These are phyloP conservation scores for Candida hungchunana DNA, from an alignment of 805 yeast species.

Conservation along the genomic window DNA sequence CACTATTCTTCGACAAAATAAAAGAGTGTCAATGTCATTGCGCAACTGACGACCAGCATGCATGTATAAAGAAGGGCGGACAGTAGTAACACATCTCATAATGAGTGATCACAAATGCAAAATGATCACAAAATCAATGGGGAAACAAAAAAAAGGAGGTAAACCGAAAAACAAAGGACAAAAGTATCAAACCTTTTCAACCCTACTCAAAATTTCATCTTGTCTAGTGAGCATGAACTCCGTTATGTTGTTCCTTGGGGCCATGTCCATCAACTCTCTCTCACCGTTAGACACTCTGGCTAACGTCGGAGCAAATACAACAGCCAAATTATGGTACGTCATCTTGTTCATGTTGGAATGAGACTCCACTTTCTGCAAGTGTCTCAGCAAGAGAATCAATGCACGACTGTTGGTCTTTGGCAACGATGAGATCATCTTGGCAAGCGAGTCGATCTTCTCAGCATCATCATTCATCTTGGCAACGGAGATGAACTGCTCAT, in stretches of 20 bases:
- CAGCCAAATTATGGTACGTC: conserved; percentile 78
- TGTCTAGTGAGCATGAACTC: conserved; percentile 62
- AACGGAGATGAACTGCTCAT: conserved; percentile 61
- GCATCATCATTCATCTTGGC: conserved; percentile 31
- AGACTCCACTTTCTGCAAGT: conserved; percentile 56
- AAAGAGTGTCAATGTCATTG: too few relatives aligned
- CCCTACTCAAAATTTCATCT: conserved; percentile 31
- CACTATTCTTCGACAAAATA: too few relatives aligned
- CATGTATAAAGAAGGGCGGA: too few relatives aligned
- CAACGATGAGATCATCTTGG: conserved; percentile 42
- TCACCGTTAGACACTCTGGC: conserved; percentile 76
- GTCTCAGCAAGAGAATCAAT: conserved; percentile 53
- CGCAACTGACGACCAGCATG: too few relatives aligned
- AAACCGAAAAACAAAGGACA: not conserved
- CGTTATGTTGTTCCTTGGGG: conserved; percentile 68
- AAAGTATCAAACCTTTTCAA: conserved; percentile 1
- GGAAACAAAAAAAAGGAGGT: too few relatives aligned
- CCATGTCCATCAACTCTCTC: conserved; percentile 82
- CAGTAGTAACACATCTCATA: too few relatives aligned
- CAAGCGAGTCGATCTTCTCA: conserved; percentile 37
- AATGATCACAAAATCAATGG: too few relatives aligned
- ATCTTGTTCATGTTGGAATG: conserved; percentile 62
- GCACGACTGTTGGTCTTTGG: conserved; percentile 68
- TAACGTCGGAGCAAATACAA: conserved; percentile 93
- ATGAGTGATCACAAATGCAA: too few relatives aligned